phyloP scores from a whole-genome alignment of 2,329 filamentous ascomycete species.

The Fusarium albidum region DNA sequence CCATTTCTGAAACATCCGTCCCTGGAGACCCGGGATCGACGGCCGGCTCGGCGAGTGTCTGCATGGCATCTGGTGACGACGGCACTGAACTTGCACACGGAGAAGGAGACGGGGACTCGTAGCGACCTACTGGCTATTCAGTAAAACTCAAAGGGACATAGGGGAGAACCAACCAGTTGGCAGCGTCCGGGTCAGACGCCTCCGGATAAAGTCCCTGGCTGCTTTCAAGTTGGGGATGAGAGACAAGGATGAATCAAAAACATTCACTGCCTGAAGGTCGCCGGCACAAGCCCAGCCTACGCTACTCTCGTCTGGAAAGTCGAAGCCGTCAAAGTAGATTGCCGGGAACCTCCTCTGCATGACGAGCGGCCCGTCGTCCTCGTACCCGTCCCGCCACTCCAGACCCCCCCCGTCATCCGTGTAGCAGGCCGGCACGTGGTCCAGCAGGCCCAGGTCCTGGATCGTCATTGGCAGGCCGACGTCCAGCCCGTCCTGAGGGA shows the following conservation, averaged over 20 bases:
- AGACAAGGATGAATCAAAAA: background rate
- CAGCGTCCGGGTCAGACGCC: no score
- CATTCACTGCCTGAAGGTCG: background rate
- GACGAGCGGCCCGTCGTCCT: background rate
- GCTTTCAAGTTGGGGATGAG: constrained; percentile 1
- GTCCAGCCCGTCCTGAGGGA: background rate
- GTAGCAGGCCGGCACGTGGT: constrained; percentile 11
- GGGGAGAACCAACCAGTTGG: no score
- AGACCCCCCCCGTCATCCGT: background rate
- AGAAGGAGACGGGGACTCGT: no score
- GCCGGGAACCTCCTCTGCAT: constrained; percentile 3
- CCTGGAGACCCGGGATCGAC: no score
- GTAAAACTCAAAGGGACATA: no score
- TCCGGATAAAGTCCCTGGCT: background rate
- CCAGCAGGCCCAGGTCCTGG: constrained; percentile 6
- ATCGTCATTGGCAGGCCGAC: background rate
- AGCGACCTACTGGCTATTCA: no score
- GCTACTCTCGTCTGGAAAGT: background rate
- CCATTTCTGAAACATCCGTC: no score
- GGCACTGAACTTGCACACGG: no score
- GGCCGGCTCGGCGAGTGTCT: no score
- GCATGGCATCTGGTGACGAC: no score
- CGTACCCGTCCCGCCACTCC: background rate
- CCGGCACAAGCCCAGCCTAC: background rate
- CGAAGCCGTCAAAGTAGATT: background rate